A percentile compares a stretch with the other conserved stretches of the same genome.
These are phyloP conservation scores for Ophiocytium majus DNA, from an alignment of 352 stramenopile genomes.

Conservation along the genomic window DNA sequence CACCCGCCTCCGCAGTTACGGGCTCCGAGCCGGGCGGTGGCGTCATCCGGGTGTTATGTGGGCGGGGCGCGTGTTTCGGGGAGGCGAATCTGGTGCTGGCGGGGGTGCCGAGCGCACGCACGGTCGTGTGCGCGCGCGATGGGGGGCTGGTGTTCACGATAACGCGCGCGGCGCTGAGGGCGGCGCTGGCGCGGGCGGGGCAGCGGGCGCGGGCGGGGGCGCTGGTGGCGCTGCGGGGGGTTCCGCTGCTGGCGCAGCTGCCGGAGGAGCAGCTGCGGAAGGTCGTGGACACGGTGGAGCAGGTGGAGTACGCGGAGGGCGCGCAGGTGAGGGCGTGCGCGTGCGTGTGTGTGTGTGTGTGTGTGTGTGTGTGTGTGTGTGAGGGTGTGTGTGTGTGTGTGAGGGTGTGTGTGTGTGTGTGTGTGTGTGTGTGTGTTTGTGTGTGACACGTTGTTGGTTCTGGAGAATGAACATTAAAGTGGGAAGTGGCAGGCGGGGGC, in stretches of 20 bases:
- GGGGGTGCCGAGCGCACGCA: neutral
- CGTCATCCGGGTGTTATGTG: constrained; percentile 5
- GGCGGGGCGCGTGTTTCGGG: constrained; percentile 7
- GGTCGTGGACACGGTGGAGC: constrained; percentile 9
- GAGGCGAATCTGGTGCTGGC: constrained; percentile 22
- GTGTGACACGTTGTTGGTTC: too few relatives aligned
- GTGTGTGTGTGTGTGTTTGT: too few relatives aligned
- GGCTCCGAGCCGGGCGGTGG: neutral
- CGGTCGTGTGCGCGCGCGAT: constrained; percentile 24
- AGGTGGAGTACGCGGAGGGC: neutral
- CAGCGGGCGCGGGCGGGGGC: neutral
- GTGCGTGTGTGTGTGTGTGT: too few relatives aligned
- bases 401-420: too few relatives aligned
- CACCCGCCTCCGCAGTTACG: too few relatives aligned
- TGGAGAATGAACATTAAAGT: too few relatives aligned
- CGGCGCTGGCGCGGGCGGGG: neutral
- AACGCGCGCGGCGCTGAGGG: neutral
- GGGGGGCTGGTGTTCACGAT: constrained; percentile 5
- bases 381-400: too few relatives aligned
- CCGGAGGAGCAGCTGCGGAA: constrained; percentile 14
- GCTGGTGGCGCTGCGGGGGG: constrained; percentile 9
- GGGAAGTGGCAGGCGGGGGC: too few relatives aligned
- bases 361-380: too few relatives aligned
- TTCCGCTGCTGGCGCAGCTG: constrained; percentile 10
- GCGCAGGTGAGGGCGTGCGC: neutral